Percentiles rank a stretch among this genome's conserved stretches.
phyloP scores from a whole-genome alignment of 768 basidiomycete genomes.

The Leccinum ochraceum region DNA sequence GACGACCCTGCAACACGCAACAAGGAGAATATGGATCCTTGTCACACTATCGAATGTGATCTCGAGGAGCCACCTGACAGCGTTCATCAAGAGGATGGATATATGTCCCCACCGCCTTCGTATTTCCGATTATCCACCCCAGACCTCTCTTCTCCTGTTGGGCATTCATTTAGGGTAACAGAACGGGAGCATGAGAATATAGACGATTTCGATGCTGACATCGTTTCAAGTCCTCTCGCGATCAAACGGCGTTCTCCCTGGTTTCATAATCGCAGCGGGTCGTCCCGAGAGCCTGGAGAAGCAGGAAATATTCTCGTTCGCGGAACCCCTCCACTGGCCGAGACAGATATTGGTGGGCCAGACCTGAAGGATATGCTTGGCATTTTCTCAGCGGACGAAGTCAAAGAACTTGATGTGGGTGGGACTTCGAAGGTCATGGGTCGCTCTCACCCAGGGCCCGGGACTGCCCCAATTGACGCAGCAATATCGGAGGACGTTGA shows the following conservation, averaged over 20 bases:
- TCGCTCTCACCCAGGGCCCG: slow-evolving; percentile 36
- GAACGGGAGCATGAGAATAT: slow-evolving; percentile 7
- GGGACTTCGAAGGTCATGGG: slow-evolving; percentile 31
- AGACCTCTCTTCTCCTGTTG: slow-evolving; percentile 66
- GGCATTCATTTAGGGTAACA: slow-evolving; percentile 28
- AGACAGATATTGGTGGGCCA: slow-evolving; percentile 31
- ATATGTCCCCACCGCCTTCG: slow-evolving; percentile 70
- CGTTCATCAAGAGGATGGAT: slow-evolving; percentile 79
- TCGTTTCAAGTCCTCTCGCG: slow-evolving; percentile 35
- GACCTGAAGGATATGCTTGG: slow-evolving; percentile 48
- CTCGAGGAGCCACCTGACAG: slow-evolving; percentile 39
- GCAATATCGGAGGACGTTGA: slow-evolving; percentile 31
- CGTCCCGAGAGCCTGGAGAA: slow-evolving; percentile 3
- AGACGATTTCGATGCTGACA: slow-evolving; percentile 54
- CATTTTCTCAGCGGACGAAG: slow-evolving; percentile 46
- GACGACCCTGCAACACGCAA: slow-evolving; percentile 43
- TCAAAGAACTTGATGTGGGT: slow-evolving; percentile 37
- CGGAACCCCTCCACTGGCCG: slow-evolving; percentile 29
- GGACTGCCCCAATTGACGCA: slow-evolving; percentile 25
- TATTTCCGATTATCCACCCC: slow-evolving; percentile 50
- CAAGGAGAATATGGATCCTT: slow-evolving; percentile 41
- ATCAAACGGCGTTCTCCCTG: slow-evolving; percentile 21
- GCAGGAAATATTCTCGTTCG: slow-evolving; percentile 28
- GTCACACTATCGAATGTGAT: slow-evolving; percentile 42
- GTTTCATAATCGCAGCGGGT: slow-evolving; percentile 4